Evolutionary conservation across 495 filamentous ascomycete species (phyloP).

Genomic region (Parmelia sp.): DNA sequence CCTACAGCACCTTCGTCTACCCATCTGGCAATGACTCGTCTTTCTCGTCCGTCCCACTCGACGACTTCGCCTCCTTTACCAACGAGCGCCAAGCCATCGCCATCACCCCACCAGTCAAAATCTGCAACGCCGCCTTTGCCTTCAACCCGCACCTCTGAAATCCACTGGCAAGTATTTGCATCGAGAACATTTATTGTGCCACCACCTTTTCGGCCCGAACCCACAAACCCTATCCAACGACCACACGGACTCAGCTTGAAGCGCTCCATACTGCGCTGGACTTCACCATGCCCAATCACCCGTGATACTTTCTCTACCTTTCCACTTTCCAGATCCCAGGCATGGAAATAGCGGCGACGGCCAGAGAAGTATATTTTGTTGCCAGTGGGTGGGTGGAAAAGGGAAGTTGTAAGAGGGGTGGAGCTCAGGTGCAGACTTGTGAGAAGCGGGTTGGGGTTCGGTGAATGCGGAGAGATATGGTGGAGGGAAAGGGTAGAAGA

Average conservation of each 20-base stretch:
- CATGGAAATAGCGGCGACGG: slow-evolving; percentile 85
- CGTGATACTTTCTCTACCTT: slow-evolving; percentile 68
- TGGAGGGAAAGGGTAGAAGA: slow-evolving; percentile 81
- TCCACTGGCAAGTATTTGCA: slow-evolving; percentile 79
- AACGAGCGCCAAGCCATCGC: slow-evolving; percentile 68
- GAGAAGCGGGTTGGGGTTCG: slow-evolving; percentile 73
- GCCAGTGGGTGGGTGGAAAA: slow-evolving; percentile 58
- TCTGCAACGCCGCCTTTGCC: slow-evolving; percentile 77
- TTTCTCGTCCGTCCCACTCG: slow-evolving; percentile 69
- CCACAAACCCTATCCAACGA: slow-evolving; percentile 71
- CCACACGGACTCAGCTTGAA: slow-evolving; percentile 85
- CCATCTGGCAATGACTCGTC: slow-evolving; percentile 71
- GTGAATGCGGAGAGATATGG: slow-evolving; percentile 71
- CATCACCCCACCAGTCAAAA: slow-evolving; percentile 82
- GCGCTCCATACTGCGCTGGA: slow-evolving; percentile 83
- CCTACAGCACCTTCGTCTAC: slow-evolving; percentile 84
- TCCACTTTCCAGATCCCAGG: slow-evolving; percentile 81
- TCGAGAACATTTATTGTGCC: slow-evolving; percentile 83
- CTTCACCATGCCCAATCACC: slow-evolving; percentile 73
- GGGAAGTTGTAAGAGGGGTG: slow-evolving; percentile 73
- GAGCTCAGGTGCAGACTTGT: slow-evolving; percentile 80
- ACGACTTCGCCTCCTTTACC: slow-evolving; percentile 86
- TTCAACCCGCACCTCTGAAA: slow-evolving; percentile 74
- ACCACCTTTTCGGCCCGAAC: slow-evolving; percentile 71
- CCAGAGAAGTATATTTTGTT: slow-evolving; percentile 77